phyloP scores from a whole-genome alignment of 2,329 filamentous ascomycete species.

The Lachnellula subtilissima region DNA sequence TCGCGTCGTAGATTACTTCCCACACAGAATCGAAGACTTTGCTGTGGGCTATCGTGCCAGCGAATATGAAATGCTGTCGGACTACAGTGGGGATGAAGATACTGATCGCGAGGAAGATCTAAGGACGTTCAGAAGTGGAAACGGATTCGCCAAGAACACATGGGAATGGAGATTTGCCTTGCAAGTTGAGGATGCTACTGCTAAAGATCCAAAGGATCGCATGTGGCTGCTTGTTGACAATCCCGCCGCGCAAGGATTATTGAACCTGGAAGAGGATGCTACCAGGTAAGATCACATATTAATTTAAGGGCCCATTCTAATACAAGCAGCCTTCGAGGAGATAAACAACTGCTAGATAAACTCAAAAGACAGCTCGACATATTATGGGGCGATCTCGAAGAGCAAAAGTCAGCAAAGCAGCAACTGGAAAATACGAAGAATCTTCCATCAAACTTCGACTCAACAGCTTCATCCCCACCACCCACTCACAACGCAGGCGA shows the following conservation, averaged over 20 bases:
- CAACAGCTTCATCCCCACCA: background rate
- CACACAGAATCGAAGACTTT: slow-evolving; percentile 67
- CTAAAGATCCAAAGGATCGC: slow-evolving; percentile 37
- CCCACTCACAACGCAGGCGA: slow-evolving; percentile 13
- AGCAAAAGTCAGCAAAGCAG: slow-evolving; percentile 49
- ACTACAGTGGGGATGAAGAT: slow-evolving; percentile 31
- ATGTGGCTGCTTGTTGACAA: slow-evolving; percentile 68
- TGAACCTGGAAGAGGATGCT: slow-evolving; percentile 46
- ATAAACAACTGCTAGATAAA: slow-evolving; percentile 42
- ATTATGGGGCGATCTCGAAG: slow-evolving; percentile 83
- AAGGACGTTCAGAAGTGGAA: slow-evolving; percentile 15
- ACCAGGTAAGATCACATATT: slow-evolving; percentile 42
- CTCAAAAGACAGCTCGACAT: slow-evolving; percentile 69
- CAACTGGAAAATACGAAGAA: slow-evolving; percentile 13
- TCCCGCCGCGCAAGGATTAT: slow-evolving; percentile 49
- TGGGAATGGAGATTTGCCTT: slow-evolving; percentile 88
- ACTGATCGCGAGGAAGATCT: slow-evolving; percentile 23
- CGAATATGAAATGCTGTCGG: slow-evolving; percentile 49
- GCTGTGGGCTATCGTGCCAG: slow-evolving; percentile 42
- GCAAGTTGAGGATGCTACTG: slow-evolving; percentile 64
- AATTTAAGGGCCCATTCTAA: slow-evolving; percentile 9
- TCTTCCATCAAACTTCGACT: slow-evolving; percentile 11
- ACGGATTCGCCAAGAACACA: slow-evolving; percentile 18
- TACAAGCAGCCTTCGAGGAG: slow-evolving; percentile 48
- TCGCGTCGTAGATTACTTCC: slow-evolving; percentile 79